Evolutionary conservation across 805 yeast species (phyloP), one percentile per base, ranked within the genome.

Genomic region (Starmerella stellata): DNA sequence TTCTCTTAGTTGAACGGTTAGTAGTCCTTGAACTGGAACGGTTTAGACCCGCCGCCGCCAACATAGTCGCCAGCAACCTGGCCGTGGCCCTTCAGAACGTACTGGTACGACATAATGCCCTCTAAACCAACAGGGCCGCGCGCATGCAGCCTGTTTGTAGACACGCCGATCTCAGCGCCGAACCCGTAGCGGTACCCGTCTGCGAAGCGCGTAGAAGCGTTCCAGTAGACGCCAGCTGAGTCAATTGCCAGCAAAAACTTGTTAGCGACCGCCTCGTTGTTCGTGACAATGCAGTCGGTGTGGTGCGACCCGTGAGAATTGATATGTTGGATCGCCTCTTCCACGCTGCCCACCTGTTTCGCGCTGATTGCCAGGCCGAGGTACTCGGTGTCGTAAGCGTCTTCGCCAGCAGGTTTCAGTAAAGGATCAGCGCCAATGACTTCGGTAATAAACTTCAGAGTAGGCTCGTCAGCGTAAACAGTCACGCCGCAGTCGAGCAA

Each of bases 51-150:
- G 29, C 96, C 96, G 17, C 83, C 93, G 20, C 96, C 96, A 20
- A 74, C 64, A 55, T 90, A 92, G 52, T 82, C 95, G 36, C 82
- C 75, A 2, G 79, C 96, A 40, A 87, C 66, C 56, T 90, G 98
- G 4, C 99, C 99, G 48, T 72, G 65, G 32, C 99, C 99, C 59
- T 78, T 70, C 44, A 90, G 62, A 56, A 82, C 90, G 57, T 90
- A 90, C 60, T 90, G 96, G 59, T 90, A 90, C 50, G 92, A 80
- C 56, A 87, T 93, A 48, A 90, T 66, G 1, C 99, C 99, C 55
- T 90, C 99, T 24, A 90, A 66, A 2, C 99, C 99, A 25, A 90
- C 96, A 14, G 98, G 99, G 2, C 99, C 99, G 52, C 99, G 70
- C 8, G 98, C 94, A 56, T 90, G 99, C 45, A 90, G 82, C 58